A percentile compares a stretch with the other conserved stretches of the same genome.
Evolutionary conservation across 306 rosid species (phyloP).

Genomic region (Prunus padus): DNA sequence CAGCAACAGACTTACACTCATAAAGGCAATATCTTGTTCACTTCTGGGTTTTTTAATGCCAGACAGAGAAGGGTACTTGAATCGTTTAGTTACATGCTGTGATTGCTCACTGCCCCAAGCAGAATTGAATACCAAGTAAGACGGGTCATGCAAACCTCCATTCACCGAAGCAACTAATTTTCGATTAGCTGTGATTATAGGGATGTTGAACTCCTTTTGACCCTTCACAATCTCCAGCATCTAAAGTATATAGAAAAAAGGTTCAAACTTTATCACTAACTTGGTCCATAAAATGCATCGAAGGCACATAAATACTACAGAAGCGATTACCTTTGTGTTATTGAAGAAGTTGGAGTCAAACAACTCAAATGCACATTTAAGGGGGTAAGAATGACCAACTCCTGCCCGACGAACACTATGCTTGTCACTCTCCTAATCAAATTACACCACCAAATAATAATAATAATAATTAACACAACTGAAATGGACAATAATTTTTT

Average conservation of each 20-base stretch:
- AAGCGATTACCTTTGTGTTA: too few species aligned
- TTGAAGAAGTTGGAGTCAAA: too few species aligned
- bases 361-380: too few species aligned
- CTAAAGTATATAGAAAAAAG: too few species aligned
- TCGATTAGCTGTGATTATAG: too few species aligned
- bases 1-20: slow-evolving; percentile 50
- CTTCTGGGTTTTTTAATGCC: slow-evolving; percentile 48
- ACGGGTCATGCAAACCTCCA: slow-evolving; percentile 65
- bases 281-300: too few species aligned
- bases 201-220: too few species aligned
- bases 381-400: slow-evolving; percentile 29
- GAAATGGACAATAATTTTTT: too few species aligned
- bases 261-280: too few species aligned
- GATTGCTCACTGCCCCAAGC: slow-evolving; percentile 38
- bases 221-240: too few species aligned
- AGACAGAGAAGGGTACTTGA: slow-evolving; percentile 42
- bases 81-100: slow-evolving; percentile 30
- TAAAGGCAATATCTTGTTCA: slow-evolving; percentile 70
- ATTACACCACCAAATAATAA: background rate
- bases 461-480: too few species aligned
- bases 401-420: slow-evolving; percentile 20
- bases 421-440: slow-evolving; percentile 47
- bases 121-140: slow-evolving; percentile 57
- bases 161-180: slow-evolving; percentile 57
- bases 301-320: too few species aligned